Evolutionary conservation across 2,329 filamentous ascomycete species (phyloP).

Genomic region (Lecanosticta acicola): DNA sequence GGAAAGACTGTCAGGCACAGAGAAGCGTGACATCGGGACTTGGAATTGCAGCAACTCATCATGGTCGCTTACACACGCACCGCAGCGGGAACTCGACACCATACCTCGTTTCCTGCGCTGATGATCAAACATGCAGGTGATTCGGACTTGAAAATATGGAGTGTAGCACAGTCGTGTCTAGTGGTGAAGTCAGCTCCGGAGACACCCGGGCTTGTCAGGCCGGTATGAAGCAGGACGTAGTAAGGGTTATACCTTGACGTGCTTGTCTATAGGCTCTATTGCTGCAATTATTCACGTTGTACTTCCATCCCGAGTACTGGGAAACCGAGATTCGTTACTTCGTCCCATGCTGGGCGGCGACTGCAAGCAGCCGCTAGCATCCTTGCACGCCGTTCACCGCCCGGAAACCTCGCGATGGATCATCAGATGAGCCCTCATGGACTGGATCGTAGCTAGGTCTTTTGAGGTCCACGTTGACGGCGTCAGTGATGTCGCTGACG

Average conservation of each 20-base stretch:
- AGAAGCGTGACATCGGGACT: too few relatives aligned
- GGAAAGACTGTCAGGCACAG: not conserved
- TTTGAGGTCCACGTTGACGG: not conserved
- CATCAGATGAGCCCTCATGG: slow-evolving; percentile 7
- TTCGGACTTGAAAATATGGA: slow-evolving; percentile 1
- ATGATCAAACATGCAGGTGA: slow-evolving; percentile 12
- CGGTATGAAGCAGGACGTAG: not conserved
- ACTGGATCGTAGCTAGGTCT: slow-evolving; percentile 12
- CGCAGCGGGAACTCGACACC: not conserved
- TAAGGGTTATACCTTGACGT: not conserved
- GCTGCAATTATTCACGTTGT: not conserved
- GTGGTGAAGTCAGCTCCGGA: not conserved
- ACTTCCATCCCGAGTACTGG: not conserved
- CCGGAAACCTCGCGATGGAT: slow-evolving; percentile 11
- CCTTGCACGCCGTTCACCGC: slow-evolving; percentile 12
- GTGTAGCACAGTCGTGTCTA: not conserved
- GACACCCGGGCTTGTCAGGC: not conserved
- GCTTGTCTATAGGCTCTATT: slow-evolving; percentile 1
- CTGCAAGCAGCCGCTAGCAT: slow-evolving; percentile 1
- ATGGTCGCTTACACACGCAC: slow-evolving; percentile 6
- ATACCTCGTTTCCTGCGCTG: slow-evolving; percentile 6
- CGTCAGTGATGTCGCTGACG: not conserved
- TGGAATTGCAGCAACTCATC: too few relatives aligned
- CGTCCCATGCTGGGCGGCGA: not conserved
- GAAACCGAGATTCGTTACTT: not conserved